Evolutionary conservation across 164 flowering plant species (phyloP), one percentile per base, ranked within the genome.

Genomic region (Vitis cinerea): DNA sequence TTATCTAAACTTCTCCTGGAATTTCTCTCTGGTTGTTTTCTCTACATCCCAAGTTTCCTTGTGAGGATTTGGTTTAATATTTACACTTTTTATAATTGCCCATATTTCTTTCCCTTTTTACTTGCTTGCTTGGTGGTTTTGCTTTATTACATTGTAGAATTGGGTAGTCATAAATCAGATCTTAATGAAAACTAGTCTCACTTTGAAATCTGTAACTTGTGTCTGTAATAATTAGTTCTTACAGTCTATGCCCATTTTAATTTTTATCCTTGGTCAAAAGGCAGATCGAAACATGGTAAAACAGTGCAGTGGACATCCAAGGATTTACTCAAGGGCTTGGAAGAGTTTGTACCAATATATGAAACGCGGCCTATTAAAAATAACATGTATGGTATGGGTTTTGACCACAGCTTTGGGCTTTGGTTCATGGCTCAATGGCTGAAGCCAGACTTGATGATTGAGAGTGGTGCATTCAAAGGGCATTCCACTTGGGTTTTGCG

Each of bases 391-490:
- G 99, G 98, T 62, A 96, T 96, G 99, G 99, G 99, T 57, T 96
- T 96, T 56, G 99, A 96, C 75, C 99, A 96, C 77, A 96, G 99
- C 84, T 96, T 93, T 72, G 99, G 99, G 64, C 98, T 96, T 62
- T 96, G 99, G 99, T 96, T 96, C 80, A 89, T 96, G 65, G 79
- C 98, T 2, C 81, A 83, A 15, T 91, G 99, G 99, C 81, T 96
- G 50, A 87, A 93, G 78, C 99, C 98, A 31, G 95, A 91, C 52
- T 64, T 96, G 64, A 86, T 96, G 97, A 91, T 96, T 61, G 99
- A 96, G 79, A 93, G 98, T 80, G 99, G 99, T 63, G 98, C 98
- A 65, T 96, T 96, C 80, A 96, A 93, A 81, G 98, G 99, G 14
- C 98, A 96, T 74, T 96, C 98, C 13, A 96, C 99, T 30, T 96